Evolutionary conservation across 1,284 basidiomycete genomes (phyloP), one percentile per base, ranked within the genome.

Genomic region (Neolentinus lepideus): DNA sequence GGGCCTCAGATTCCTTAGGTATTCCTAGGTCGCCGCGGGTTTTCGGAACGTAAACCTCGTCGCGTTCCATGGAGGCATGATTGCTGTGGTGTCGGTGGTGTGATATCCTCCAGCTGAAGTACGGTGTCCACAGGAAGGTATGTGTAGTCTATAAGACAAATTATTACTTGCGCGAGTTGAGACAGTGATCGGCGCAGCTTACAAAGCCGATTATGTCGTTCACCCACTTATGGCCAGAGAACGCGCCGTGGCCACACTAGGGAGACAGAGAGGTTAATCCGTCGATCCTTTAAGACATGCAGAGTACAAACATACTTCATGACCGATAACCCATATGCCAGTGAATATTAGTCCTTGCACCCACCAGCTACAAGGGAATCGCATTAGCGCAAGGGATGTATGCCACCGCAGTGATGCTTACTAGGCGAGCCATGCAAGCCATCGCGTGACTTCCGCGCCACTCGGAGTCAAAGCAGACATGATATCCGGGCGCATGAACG

Each of bases 291-390:
- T 26, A 22, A 31, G 12, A 45, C 26, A 29, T 12, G 29, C 22
- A 26, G 29, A 2, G 1, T 6, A 21, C 4, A 25, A 26, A 19
- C 21, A 8, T 35, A 79, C 79, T 65, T 83, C 81, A 57, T 82
- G 81, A 22, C 80, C 81, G 52, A 83, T 78, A n/a, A 83, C 80
- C 80, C 81, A 84, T 43, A 83, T 72, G 1, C 80, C 80, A 8
- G 79, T 81, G 61, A 83, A 78, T 27, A 78, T 73, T 10, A 83
- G 71, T 12, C 80, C 80, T 65, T 83, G 80, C 62, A 82, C 80
- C 81, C 80, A 83, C 80, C 81, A 83, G 62, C 79, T 77, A 21
- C 6, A 38, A 56, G 53, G 21, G 55, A 54, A 2, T 57, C 22
- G 3, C 48, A 24, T 62, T 54, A 12, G 33, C 12, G 6, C 21